Percentiles rank a stretch among this genome's conserved stretches.
Evolutionary conservation across 768 basidiomycete species (phyloP).

Genomic region (Psilocybe azurescens): DNA sequence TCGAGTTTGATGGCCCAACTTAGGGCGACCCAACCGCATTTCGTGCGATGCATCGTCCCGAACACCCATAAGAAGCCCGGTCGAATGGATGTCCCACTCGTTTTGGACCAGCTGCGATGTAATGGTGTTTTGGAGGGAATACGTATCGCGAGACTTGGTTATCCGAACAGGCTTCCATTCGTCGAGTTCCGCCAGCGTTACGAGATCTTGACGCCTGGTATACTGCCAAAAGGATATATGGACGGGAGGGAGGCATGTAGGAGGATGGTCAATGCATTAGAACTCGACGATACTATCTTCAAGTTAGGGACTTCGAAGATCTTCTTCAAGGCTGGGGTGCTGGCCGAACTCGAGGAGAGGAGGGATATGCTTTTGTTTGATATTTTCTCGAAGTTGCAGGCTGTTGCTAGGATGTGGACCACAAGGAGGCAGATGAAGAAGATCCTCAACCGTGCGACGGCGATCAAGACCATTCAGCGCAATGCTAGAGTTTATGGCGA

Average conservation of each 20-base stretch:
- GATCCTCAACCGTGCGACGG: constrained; percentile 89
- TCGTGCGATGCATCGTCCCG: constrained; percentile 97
- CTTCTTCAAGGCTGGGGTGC: constrained; percentile 98
- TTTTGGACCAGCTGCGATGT: constrained; percentile 94
- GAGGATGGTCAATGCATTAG: constrained; percentile 87
- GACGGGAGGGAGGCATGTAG: constrained; percentile 95
- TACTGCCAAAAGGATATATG: constrained; percentile 96
- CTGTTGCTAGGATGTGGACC: constrained; percentile 83
- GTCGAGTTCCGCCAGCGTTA: constrained; percentile 98
- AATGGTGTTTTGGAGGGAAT: constrained; percentile 99
- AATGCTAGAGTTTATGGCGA: constrained; percentile 93
- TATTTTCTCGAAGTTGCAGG: constrained; percentile 88
- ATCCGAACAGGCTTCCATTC: constrained; percentile 96
- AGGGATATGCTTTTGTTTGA: constrained; percentile 88
- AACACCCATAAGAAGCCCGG: constrained; percentile 92
- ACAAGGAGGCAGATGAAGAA: constrained; percentile 93
- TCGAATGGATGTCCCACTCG: constrained; percentile 90
- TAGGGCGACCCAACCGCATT: constrained; percentile 94
- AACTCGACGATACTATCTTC: constrained; percentile 84
- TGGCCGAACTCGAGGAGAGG: constrained; percentile 95
- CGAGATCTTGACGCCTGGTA: constrained; percentile 92
- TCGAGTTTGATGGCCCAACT: constrained; percentile 90
- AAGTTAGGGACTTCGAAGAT: constrained; percentile 97
- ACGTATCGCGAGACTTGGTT: constrained; percentile 95
- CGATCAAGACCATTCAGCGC: constrained; percentile 90